A percentile compares a stretch with the other conserved stretches of the same genome.
Evolutionary conservation across 1,284 basidiomycete genomes (phyloP).

Genomic region (Sphagnurus paluster): DNA sequence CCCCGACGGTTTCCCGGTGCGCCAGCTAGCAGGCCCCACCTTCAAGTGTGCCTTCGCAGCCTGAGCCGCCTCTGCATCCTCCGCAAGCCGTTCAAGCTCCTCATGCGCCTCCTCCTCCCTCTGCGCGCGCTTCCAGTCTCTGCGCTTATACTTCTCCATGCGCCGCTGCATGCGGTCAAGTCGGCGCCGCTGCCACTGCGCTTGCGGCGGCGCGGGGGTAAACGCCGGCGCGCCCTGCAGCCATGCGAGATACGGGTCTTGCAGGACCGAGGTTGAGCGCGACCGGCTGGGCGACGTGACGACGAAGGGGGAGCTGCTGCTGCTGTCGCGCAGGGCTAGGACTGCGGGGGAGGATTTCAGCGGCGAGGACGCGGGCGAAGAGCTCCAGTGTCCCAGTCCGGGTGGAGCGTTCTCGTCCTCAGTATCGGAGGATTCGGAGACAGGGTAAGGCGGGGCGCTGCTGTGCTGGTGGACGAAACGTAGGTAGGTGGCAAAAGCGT

Average conservation of each 20-base stretch:
- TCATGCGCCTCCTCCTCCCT: constrained; percentile 27
- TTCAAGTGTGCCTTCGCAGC: background rate
- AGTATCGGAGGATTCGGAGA: constrained; percentile 20
- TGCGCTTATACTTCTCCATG: constrained; percentile 32
- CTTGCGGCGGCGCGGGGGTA: constrained; percentile 34
- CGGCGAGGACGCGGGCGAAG: constrained; percentile 16
- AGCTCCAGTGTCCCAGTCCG: constrained; percentile 16
- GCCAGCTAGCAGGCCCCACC: background rate
- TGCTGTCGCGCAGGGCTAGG: too few relatives aligned
- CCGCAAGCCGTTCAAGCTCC: constrained; percentile 20
- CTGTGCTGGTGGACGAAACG: constrained; percentile 23
- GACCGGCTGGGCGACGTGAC: constrained; percentile 1
- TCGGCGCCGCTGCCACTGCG: constrained; percentile 29
- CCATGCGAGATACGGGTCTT: constrained; percentile 12
- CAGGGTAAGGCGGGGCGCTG: constrained; percentile 2
- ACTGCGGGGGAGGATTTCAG: constrained; percentile 9
- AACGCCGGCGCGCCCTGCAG: constrained; percentile 20
- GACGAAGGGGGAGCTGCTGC: constrained; percentile 11
- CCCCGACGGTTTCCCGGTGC: background rate
- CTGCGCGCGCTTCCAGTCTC: constrained; percentile 26
- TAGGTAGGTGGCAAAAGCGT: constrained; percentile 30
- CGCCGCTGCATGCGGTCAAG: constrained; percentile 32
- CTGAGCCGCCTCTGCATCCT: background rate
- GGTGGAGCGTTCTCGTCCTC: constrained; percentile 21
- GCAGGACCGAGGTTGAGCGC: background rate